phyloP scores from a whole-genome alignment of 768 basidiomycete species.

The Mycena capillaripes region DNA sequence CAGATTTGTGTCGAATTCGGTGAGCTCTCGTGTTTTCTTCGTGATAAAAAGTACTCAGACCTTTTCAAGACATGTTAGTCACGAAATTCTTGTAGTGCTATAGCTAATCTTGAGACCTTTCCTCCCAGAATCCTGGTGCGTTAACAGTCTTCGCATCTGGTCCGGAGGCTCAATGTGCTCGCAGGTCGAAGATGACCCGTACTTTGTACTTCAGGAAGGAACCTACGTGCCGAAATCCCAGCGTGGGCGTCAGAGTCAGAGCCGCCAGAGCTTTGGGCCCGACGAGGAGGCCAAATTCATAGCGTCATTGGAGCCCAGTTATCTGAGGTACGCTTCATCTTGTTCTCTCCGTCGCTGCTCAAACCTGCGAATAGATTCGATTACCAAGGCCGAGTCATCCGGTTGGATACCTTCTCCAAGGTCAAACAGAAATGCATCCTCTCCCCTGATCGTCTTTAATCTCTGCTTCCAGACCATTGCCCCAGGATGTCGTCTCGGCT shows the following conservation, averaged over 20 bases:
- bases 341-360: neutral
- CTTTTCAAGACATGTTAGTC: constrained; percentile 19
- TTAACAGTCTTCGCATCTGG: neutral
- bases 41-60: neutral
- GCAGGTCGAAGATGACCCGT: constrained; percentile 84
- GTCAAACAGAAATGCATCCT: constrained; percentile 47
- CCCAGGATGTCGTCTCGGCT: constrained; percentile 84
- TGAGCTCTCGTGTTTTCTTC: constrained; percentile 43
- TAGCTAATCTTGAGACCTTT: neutral
- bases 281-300: constrained; percentile 62
- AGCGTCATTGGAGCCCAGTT: constrained; percentile 71
- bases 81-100: neutral
- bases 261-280: constrained; percentile 37
- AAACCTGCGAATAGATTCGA: constrained; percentile 62
- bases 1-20: constrained; percentile 87
- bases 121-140: constrained; percentile 20
- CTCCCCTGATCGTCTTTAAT: neutral
- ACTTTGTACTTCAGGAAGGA: constrained; percentile 79
- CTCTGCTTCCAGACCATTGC: constrained; percentile 66
- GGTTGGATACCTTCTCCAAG: constrained; percentile 87
- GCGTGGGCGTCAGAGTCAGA: constrained; percentile 38
- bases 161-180: constrained; percentile 73
- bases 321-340: constrained; percentile 59
- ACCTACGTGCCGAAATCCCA: constrained; percentile 62
- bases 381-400: constrained; percentile 86